Conservation (phyloP, 1,284 basidiomycete species). For the Tilletia walkeri region DNA sequence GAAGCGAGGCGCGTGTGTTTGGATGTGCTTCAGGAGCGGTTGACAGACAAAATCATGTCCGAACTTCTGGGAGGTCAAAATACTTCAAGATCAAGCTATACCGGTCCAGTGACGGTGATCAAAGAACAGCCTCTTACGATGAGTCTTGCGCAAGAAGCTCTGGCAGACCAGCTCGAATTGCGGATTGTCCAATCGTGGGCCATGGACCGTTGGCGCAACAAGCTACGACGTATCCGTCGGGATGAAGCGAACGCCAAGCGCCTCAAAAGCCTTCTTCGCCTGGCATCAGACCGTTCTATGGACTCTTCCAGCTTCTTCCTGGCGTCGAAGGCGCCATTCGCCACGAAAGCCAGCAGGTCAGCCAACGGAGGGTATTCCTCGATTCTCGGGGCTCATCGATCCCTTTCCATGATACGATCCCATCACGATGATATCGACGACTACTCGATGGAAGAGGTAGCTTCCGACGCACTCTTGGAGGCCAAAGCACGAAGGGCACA, state of each 20-base stretch:
- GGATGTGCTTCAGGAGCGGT: neutral
- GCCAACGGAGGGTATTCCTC: neutral
- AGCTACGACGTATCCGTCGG: neutral
- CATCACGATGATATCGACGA: neutral
- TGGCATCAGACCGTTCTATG: neutral
- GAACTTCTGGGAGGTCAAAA: neutral
- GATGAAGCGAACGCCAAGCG: slow-evolving; percentile 10
- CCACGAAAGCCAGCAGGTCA: neutral
- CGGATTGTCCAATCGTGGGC: slow-evolving; percentile 13
- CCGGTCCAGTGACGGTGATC: no score
- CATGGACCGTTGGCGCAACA: neutral
- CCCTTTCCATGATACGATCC: neutral
- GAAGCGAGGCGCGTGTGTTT: neutral
- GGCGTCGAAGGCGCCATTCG: neutral
- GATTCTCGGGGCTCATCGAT: neutral
- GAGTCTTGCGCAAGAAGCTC: neutral
- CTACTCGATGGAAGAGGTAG: neutral
- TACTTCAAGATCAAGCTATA: no score
- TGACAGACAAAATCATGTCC: neutral
- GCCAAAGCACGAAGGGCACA: neutral
- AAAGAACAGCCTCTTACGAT: neutral
- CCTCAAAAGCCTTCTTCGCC: neutral
- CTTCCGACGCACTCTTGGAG: neutral
- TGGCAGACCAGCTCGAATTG: neutral
- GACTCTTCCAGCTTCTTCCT: slow-evolving; percentile 9